Evolutionary conservation across 371 early-diverging fungal genomes (phyloP).

Genomic region (Mucor mucedo): DNA sequence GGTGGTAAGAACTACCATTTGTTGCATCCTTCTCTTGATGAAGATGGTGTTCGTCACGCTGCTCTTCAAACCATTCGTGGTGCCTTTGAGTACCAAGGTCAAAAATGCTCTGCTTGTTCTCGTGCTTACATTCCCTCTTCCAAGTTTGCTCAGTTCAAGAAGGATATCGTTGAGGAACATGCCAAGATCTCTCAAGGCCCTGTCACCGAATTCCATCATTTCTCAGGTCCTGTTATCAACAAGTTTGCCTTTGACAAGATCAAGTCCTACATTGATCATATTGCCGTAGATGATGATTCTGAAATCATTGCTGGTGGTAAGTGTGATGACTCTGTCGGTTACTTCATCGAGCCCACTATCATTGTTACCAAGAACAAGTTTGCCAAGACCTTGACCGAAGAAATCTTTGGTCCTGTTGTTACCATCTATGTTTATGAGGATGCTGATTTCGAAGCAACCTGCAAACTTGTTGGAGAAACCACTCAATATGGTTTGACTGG

Average conservation of each 20-base stretch:
- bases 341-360: conserved; percentile 92
- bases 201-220: conserved; percentile 82
- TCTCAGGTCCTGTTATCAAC: conserved; percentile 86
- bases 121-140: conserved; percentile 90
- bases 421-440: conserved; percentile 93
- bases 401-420: conserved; percentile 98
- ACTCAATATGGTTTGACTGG: conserved; percentile 92
- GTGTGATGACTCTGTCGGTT: conserved; percentile 86
- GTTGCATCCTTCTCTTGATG: conserved; percentile 71
- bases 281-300: conserved; percentile 63
- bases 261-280: conserved; percentile 85
- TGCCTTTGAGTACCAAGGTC: conserved; percentile 96
- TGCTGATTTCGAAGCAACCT: conserved; percentile 73
- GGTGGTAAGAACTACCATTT: conserved; percentile 99
- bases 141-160: conserved; percentile 78
- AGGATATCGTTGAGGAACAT: conserved; percentile 66
- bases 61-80: conserved; percentile 87
- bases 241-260: conserved; percentile 93
- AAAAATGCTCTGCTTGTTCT: conserved; percentile 97
- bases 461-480: conserved; percentile 81
- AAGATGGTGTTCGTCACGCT: conserved; percentile 68
- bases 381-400: conserved; percentile 89
- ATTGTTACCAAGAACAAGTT: conserved; percentile 86
- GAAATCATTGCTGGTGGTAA: conserved; percentile 86
- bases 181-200: conserved; percentile 86